A percentile compares a stretch with the other conserved stretches of the same genome.
Evolutionary conservation across 176 grass and related monocot genomes (phyloP).

Genomic region (Oryza australiensis): DNA sequence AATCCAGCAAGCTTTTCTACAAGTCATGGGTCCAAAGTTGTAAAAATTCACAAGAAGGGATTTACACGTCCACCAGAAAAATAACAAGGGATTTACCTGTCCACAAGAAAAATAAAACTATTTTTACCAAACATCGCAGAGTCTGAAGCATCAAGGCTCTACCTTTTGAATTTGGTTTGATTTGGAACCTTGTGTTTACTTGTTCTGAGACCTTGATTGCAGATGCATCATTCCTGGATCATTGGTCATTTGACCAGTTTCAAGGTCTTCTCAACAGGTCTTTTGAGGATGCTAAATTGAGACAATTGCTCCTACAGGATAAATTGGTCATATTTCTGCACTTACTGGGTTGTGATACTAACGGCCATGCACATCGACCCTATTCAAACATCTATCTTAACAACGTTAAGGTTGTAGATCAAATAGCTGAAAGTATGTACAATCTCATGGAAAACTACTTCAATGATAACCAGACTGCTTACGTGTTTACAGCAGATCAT

Average conservation of each 20-base stretch:
- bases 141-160: constrained; percentile 16
- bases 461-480: constrained; percentile 80
- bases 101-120: neutral
- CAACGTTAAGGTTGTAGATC: constrained; percentile 95
- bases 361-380: constrained; percentile 90
- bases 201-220: constrained; percentile 51
- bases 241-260: constrained; percentile 98
- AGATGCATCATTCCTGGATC: constrained; percentile 99
- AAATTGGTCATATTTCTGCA: constrained; percentile 95
- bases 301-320: constrained; percentile 72
- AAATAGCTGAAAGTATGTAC: constrained; percentile 83
- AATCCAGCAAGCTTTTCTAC: neutral
- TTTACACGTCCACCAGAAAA: neutral
- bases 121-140: neutral
- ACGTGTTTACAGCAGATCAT: constrained; percentile 94
- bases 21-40: neutral
- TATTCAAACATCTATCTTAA: constrained; percentile 93
- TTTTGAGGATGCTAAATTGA: constrained; percentile 63
- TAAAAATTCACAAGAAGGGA: no score
- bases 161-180: constrained; percentile 18
- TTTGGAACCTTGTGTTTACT: constrained; percentile 42
- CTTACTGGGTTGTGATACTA: constrained; percentile 92
- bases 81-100: neutral
- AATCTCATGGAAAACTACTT: constrained; percentile 95
- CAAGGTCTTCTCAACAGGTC: constrained; percentile 85